Evolutionary conservation across 2,329 filamentous ascomycete species (phyloP), one percentile per base, ranked within the genome.

Genomic region (Sporothrix humicola): DNA sequence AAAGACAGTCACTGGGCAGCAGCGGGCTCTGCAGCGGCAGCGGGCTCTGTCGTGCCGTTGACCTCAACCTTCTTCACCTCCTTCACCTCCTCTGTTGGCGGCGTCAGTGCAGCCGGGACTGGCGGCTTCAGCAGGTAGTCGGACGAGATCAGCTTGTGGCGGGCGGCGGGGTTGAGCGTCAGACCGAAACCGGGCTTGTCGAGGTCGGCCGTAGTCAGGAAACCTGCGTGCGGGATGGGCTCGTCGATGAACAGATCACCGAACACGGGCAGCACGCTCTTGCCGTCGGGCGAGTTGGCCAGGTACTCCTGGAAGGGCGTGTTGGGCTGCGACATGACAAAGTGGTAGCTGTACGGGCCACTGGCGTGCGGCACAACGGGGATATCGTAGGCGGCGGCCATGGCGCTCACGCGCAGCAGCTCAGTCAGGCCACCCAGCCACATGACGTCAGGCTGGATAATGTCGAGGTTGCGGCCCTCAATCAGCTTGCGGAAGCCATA

Each of bases 401-500:
- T 92, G 72, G 94, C 92, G 17, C 94, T 89, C 71, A 98, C 92
- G 83, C 94, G 96, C 77, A 98, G 90, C 73, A 98, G 87, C 83
- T 98, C 95, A 0, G 95, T 98, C 86, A 98, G 82, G 75, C 95
- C 95, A 76, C 95, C 95, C 15, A 97, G 90, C 95, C 95, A 98
- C 95, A 98, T 98, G 76, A 98, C 94, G 80, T 98, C 95, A 15
- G 95, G 95, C 84, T 97, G 95, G 79, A 98, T 90, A 78, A 98
- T 97, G 81, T 98, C 95, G 74, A 98, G 85, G 82, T 97, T 97
- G 77, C 94, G 93, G 73, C 92, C 92, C 83, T 97, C 94, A 76
- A 98, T 91, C 59, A 98, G 89, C 85, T 97, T 97, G 77, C 95
- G 92, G 89, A 98, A 98, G 44, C 95, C 95, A 80, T 95, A 98